phyloP scores from a whole-genome alignment of 2,329 filamentous ascomycete species.

The Dactylellina haptotyla region DNA sequence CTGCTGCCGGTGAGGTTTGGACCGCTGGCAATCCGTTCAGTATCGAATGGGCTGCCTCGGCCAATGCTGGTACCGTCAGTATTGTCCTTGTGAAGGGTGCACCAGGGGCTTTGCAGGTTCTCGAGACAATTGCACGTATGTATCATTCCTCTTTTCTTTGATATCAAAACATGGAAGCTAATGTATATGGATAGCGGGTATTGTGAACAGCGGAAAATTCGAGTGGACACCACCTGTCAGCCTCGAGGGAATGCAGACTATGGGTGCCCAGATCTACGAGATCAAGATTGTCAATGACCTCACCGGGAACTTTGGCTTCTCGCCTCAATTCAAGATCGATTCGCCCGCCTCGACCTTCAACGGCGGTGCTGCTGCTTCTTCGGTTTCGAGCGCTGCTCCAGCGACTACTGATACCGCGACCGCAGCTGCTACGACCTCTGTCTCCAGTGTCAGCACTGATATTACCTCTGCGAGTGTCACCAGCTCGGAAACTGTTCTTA shows the following conservation, averaged over 20 bases:
- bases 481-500: neutral
- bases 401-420: neutral
- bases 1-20: constrained; percentile 26
- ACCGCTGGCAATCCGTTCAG: constrained; percentile 26
- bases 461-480: neutral
- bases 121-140: constrained; percentile 48
- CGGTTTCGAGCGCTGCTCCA: neutral
- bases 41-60: constrained; percentile 40
- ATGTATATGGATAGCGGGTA: constrained; percentile 5
- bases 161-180: neutral
- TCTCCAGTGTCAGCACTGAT: neutral
- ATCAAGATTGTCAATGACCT: constrained; percentile 47
- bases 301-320: constrained; percentile 51
- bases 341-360: constrained; percentile 42
- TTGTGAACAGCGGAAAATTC: constrained; percentile 48
- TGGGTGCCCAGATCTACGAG: constrained; percentile 39
- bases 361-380: neutral
- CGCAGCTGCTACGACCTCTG: neutral
- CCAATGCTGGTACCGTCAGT: constrained; percentile 41
- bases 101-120: constrained; percentile 23
- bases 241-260: constrained; percentile 49
- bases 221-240: constrained; percentile 33
- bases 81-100: constrained; percentile 40
- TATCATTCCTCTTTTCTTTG: neutral
- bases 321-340: constrained; percentile 37